Percentiles rank a stretch among this genome's conserved stretches.
Evolutionary conservation across 1,284 basidiomycete genomes (phyloP).

Genomic region (Schizophyllum amplum): DNA sequence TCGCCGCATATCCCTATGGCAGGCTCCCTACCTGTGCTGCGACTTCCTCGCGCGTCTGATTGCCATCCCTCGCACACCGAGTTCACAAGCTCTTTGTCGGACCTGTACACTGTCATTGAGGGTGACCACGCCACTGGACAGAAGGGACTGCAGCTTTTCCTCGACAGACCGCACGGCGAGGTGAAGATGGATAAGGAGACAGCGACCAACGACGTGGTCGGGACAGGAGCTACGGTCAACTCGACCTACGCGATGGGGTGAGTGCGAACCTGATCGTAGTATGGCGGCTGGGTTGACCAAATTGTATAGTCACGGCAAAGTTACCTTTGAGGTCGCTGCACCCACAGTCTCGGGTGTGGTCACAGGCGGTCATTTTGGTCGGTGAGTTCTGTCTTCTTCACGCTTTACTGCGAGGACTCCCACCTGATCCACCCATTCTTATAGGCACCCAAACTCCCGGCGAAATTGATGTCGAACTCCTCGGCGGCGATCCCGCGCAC

Average conservation of each 20-base stretch:
- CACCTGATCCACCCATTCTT: no score
- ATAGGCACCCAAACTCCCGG: slow-evolving; percentile 19
- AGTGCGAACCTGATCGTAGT: slow-evolving; percentile 2
- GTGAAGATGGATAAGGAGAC: slow-evolving; percentile 15
- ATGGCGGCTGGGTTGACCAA: neutral
- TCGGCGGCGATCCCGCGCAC: slow-evolving; percentile 29
- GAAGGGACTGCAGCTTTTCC: slow-evolving; percentile 24
- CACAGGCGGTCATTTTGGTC: slow-evolving; percentile 32
- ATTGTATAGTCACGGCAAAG: slow-evolving; percentile 25
- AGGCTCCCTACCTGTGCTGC: neutral
- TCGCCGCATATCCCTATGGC: neutral
- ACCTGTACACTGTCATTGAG: neutral
- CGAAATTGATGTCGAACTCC: slow-evolving; percentile 39
- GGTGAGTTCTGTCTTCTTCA: slow-evolving; percentile 16
- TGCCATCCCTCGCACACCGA: neutral
- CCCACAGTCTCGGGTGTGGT: slow-evolving; percentile 29
- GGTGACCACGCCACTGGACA: slow-evolving; percentile 6
- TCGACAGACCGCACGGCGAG: slow-evolving; percentile 24
- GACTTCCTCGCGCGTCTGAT: neutral
- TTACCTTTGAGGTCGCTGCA: slow-evolving; percentile 26
- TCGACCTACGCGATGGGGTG: slow-evolving; percentile 31
- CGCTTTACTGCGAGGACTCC: neutral
- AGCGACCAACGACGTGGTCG: slow-evolving; percentile 26
- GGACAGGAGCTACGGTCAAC: slow-evolving; percentile 34
- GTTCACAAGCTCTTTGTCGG: neutral